Evolutionary conservation across 169 alveolate genomes (phyloP).

Genomic region (Toxoplasma gondii): DNA sequence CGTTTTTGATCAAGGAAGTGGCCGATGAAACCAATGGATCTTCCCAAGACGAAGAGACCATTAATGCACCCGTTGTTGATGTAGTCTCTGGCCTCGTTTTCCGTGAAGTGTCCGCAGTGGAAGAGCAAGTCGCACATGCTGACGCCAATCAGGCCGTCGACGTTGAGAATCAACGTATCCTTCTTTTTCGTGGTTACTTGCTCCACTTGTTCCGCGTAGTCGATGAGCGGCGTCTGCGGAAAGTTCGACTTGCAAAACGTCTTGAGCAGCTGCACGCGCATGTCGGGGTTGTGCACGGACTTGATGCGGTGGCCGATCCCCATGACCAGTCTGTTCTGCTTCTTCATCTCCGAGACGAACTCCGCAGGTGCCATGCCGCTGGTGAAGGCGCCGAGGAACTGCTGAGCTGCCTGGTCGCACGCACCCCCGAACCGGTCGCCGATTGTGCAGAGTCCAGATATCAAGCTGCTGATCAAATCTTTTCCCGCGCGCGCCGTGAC

Average conservation of each 20-base stretch:
- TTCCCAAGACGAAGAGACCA: conserved; percentile 74
- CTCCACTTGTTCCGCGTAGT: conserved; percentile 48
- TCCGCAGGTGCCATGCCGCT: conserved; percentile 48
- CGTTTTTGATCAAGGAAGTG: conserved; percentile 73
- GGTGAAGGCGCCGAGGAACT: conserved; percentile 18
- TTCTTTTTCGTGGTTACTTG: conserved; percentile 74
- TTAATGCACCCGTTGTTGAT: conserved; percentile 72
- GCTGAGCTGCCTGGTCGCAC: conserved; percentile 73
- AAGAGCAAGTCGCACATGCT: conserved; percentile 75
- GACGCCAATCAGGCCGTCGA: conserved; percentile 75
- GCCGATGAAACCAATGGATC: conserved; percentile 76
- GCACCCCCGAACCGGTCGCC: conserved; percentile 78
- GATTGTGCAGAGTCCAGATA: conserved; percentile 74
- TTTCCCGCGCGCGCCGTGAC: conserved; percentile 74
- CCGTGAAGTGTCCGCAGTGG: conserved; percentile 51
- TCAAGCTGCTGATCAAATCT: conserved; percentile 68
- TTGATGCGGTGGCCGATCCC: conserved; percentile 77
- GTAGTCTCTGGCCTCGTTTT: conserved; percentile 70
- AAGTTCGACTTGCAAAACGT: conserved; percentile 65
- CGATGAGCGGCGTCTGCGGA: conserved; percentile 62
- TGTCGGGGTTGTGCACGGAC: conserved; percentile 75
- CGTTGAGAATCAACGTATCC: conserved; percentile 75
- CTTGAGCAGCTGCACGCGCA: conserved; percentile 73
- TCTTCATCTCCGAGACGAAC: conserved; percentile 65
- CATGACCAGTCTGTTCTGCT: conserved; percentile 73